phyloP scores from a whole-genome alignment of 2,329 filamentous ascomycete genomes.

The Pseudonectria buxi region DNA sequence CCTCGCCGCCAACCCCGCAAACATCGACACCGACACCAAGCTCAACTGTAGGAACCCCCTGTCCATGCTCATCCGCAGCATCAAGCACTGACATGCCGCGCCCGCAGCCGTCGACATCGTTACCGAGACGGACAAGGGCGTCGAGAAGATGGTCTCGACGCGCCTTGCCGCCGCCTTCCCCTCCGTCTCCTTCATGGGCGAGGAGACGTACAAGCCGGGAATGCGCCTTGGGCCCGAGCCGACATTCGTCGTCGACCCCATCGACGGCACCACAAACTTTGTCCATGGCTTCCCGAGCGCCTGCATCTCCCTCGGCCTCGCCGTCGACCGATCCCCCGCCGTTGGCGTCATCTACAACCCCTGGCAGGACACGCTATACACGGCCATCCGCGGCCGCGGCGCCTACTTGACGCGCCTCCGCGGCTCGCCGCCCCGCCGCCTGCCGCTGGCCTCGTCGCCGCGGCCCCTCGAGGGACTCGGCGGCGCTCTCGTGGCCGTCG shows the following conservation, averaged over 20 bases:
- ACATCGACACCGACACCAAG: constrained; percentile 53
- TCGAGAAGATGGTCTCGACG: constrained; percentile 54
- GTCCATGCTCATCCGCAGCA: too few species aligned
- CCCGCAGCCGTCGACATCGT: constrained; percentile 59
- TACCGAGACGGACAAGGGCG: constrained; percentile 60
- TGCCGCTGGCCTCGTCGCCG: constrained; percentile 39
- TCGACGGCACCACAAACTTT: constrained; percentile 76
- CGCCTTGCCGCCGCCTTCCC: constrained; percentile 49
- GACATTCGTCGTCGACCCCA: constrained; percentile 76
- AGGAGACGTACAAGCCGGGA: constrained; percentile 69
- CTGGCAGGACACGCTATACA: constrained; percentile 63
- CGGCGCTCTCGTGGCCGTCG: constrained; percentile 58
- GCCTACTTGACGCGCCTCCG: constrained; percentile 49
- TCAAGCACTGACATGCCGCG: too few species aligned
- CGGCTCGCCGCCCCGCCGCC: constrained; percentile 28
- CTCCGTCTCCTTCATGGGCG: constrained; percentile 59
- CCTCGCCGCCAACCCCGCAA: constrained; percentile 51
- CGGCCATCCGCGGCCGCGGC: constrained; percentile 60
- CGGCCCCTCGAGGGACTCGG: constrained; percentile 55
- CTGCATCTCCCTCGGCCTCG: constrained; percentile 69
- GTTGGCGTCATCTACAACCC: constrained; percentile 79
- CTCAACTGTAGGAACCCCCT: constrained; percentile 52
- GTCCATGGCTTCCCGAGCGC: constrained; percentile 69
- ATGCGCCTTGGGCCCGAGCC: constrained; percentile 55
- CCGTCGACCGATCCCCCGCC: constrained; percentile 52